Evolutionary conservation across 1,284 basidiomycete species (phyloP), one percentile per base, ranked within the genome.

Genomic region (Cronartium ribicola): DNA sequence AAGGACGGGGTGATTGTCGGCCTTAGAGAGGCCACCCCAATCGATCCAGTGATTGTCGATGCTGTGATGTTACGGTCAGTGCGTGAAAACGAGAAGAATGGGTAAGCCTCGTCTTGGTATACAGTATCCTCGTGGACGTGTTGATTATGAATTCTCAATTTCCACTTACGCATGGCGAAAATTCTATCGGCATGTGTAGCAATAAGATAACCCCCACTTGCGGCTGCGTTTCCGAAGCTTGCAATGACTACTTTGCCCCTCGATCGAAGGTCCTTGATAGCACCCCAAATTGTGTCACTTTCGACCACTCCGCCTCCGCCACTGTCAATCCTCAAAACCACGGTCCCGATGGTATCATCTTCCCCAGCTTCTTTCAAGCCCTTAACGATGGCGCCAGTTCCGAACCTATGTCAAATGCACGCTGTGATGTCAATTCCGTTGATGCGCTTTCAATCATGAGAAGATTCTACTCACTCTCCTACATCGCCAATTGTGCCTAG

Each of bases 271-370:
- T 81, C 80, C 14, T 78, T 76, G 3, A 83, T 80, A 11, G 82
- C 82, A 37, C 80, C 82, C 80, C 82, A 83, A 67, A 83, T 82
- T 20, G 80, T 80, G 66, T 83, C 83, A 65, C 78, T 79, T 22
- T 82, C 81, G 29, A 83, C 80, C 5, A 83, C 83, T 17, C 81
- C 81, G 43, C 83, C 83, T 14, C 83, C 83, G 0, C 82, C 83
- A 17, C 81, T 81, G 73, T 83, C 82, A 76, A 83, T 81, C 11
- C 83, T 79, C 10, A 83, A 76, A 10, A 83, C 80, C 57, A 83
- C 80, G 0, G 80, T 80, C 41, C 79, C 79, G 73, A 83, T 79
- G 36, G 79, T 76, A 5, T 81, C 78, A 77, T 83, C 80, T 66
- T 82, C 80, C 4, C 78, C 82, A 0, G 82, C 82, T 77, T 83